Evolutionary conservation across 2,329 filamentous ascomycete genomes (phyloP).

Genomic region (Ceratocystis variospora): DNA sequence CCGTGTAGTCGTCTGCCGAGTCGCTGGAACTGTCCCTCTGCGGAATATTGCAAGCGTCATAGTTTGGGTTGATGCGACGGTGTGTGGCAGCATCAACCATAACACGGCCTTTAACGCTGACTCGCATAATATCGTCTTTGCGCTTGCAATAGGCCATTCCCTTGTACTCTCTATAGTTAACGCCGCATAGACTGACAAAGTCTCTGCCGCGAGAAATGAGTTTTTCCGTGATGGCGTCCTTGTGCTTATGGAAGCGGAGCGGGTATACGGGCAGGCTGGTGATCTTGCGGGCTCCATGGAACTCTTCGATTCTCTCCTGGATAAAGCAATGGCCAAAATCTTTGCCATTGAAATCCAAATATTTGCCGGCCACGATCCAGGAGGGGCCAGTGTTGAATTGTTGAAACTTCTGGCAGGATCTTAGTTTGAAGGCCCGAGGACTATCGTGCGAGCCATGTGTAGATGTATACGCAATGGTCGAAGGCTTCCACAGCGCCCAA

Average conservation of each 20-base stretch:
- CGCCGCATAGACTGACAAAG: slow-evolving; percentile 66
- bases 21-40: not conserved
- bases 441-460: slow-evolving; percentile 67
- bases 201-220: slow-evolving; percentile 72
- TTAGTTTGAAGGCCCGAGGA: slow-evolving; percentile 69
- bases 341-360: not conserved
- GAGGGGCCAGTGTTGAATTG: not conserved
- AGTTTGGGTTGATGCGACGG: slow-evolving; percentile 75
- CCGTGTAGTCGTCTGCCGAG: not conserved
- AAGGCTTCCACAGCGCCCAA: slow-evolving; percentile 82
- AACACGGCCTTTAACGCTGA: slow-evolving; percentile 73
- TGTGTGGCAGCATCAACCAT: slow-evolving; percentile 81
- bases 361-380: not conserved
- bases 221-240: slow-evolving; percentile 47
- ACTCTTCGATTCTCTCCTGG: slow-evolving; percentile 54
- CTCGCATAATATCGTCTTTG: slow-evolving; percentile 59
- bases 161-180: slow-evolving; percentile 70
- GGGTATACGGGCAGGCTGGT: slow-evolving; percentile 65
- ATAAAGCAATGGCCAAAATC: slow-evolving; percentile 60
- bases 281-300: slow-evolving; percentile 73
- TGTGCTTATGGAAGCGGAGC: slow-evolving; percentile 63
- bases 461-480: slow-evolving; percentile 61
- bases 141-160: slow-evolving; percentile 78
- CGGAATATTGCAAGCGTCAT: slow-evolving; percentile 32
- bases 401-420: slow-evolving; percentile 56